phyloP scores from a whole-genome alignment of 2,329 filamentous ascomycete species.

The Fusarium globosum region DNA sequence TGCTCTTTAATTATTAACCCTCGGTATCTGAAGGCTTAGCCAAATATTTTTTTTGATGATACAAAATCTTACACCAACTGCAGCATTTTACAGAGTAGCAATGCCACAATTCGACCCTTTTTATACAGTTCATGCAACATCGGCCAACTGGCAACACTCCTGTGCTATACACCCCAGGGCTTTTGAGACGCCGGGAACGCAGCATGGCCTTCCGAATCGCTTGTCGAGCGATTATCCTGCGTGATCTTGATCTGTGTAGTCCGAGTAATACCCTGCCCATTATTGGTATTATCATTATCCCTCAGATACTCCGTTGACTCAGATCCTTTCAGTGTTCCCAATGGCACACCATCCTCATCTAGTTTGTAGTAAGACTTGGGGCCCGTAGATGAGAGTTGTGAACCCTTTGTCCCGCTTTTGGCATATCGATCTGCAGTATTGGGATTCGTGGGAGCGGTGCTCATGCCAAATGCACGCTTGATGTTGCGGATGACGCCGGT shows the following conservation, averaged over 20 bases:
- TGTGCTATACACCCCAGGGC: not conserved
- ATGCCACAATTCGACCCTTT: not conserved
- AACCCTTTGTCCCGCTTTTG: not conserved
- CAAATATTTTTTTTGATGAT: no score
- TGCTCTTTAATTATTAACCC: no score
- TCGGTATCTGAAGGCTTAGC: not conserved
- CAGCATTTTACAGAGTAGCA: not conserved
- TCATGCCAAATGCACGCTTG: conserved; percentile 36
- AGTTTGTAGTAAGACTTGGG: conserved; percentile 6
- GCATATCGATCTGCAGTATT: not conserved
- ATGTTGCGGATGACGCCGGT: conserved; percentile 29
- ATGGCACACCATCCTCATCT: not conserved
- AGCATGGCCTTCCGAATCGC: not conserved
- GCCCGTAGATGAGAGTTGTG: not conserved
- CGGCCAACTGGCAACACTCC: not conserved
- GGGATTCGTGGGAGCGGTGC: not conserved
- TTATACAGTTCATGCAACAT: not conserved
- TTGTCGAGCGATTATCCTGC: conserved; percentile 1
- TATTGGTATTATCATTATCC: not conserved
- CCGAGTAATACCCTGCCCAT: not conserved
- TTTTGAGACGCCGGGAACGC: not conserved
- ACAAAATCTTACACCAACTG: no score
- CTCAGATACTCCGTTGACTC: conserved; percentile 1
- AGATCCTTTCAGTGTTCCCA: not conserved
- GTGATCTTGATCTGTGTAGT: conserved; percentile 3